Base-by-base conservation (phyloP, 257 asterid species). In the Petunia secreta region DNA sequence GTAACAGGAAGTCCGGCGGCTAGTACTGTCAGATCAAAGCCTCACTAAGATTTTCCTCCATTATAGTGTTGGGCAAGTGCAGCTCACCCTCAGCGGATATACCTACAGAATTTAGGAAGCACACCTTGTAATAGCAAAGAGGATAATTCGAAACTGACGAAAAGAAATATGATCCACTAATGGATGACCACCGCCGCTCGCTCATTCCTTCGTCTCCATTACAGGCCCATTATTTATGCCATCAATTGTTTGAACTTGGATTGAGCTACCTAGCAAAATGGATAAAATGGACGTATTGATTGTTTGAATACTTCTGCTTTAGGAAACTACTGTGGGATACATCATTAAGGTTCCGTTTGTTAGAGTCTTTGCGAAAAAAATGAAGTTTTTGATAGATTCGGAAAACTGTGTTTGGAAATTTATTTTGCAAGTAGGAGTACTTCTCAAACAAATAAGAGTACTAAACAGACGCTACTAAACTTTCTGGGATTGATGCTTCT, bases 1-100 rank as follows among this genome's bases (percentile, higher is more conserved):
- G 81, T 96, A 80, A 90, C 93, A 37, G 87, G 80, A 57, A 83
- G 84, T 71, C 81, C 79, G 40, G 58, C 87, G 8, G 65, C 81
- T 13, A 80, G 74, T 77, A 55, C 86, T 0, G 80, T 77, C 4
- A 88, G 85, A 63, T 50, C 86, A 53, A 87, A 80, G 83, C 79
- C 82, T 13, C 79, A 54, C 15, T 89, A 83, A 84, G 78, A 25
- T 4, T n/a, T 48, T 16, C 62, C 34, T 1, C 8, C 6, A 13
- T 38, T 10, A 16, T 16, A 55, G 60, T 55, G 16, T 55, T 55
- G 60, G 60, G 59, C 16, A 54, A n/a, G n/a, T 13, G 59, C 59
- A 53, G 16, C 59, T 9, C 15, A 41, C 38, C 60, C 58, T 54
- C 74, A 6, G 7, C 1, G 6, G 10, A 14, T 3, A 15, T 68